These are phyloP conservation scores for Mortierella hygrophila DNA, from an alignment of 192 early-diverging fungal genomes.

Conservation along the genomic window DNA sequence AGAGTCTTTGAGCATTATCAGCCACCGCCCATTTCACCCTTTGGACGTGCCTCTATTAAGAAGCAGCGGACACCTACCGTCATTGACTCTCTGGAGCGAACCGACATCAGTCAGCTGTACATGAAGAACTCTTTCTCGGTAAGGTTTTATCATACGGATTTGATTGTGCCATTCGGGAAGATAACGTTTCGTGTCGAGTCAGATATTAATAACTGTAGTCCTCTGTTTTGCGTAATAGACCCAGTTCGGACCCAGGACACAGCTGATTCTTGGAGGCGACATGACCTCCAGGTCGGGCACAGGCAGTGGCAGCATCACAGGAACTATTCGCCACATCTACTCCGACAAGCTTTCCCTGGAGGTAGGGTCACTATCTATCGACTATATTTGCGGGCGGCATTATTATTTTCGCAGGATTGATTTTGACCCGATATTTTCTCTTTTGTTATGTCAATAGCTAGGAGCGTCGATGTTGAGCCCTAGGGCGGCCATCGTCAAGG, in stretches of 20 bases:
- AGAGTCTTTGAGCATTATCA: slow-evolving; percentile 65
- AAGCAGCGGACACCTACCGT: slow-evolving; percentile 7
- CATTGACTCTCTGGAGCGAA: slow-evolving; percentile 45
- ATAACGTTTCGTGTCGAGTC: background rate
- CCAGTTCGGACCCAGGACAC: slow-evolving; percentile 62
- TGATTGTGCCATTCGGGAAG: background rate
- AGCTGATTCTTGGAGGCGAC: slow-evolving; percentile 66
- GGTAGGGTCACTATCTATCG: slow-evolving; percentile 53
- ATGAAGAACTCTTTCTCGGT: slow-evolving; percentile 77
- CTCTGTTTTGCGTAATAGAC: slow-evolving; percentile 40
- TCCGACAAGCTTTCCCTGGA: slow-evolving; percentile 79
- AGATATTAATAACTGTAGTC: background rate
- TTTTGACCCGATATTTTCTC: background rate
- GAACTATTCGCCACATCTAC: slow-evolving; percentile 83
- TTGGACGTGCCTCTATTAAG: slow-evolving; percentile 32
- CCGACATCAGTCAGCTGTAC: slow-evolving; percentile 61
- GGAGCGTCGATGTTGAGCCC: slow-evolving; percentile 66
- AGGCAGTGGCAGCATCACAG: slow-evolving; percentile 81
- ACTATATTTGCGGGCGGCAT: background rate
- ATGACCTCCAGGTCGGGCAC: slow-evolving; percentile 75
- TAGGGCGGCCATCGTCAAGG: slow-evolving; percentile 70
- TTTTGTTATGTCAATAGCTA: slow-evolving; percentile 43
- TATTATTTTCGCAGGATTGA: background rate
- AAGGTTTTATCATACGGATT: background rate
- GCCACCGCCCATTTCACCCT: slow-evolving; percentile 35